Evolutionary conservation across 75 land plant genomes (phyloP), one percentile per base, ranked within the genome.

Genomic region (Isoetes taiwanensis): DNA sequence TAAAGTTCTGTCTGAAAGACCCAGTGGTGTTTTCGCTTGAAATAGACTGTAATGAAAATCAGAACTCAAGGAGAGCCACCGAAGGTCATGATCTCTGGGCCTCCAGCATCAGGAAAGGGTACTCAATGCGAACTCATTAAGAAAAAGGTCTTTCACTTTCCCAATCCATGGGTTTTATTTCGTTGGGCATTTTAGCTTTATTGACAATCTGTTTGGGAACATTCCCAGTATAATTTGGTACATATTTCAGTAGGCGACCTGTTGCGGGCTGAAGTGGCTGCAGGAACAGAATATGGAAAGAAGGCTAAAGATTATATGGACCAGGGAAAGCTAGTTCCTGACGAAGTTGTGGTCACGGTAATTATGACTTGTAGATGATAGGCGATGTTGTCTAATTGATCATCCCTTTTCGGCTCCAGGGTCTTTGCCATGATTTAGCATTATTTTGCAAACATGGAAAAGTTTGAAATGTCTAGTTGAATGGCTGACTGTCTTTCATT

Each of bases 221-320:
- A 46, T 29, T 46, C 11, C 52, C 84, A 90, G 96, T 86, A 72
- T 74, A 83, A 80, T 14, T 59, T 86, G 61, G 75, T 87, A 42
- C 96, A 90, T 64, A 75, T 90, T 57, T 83, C 96, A 12, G 71
- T 86, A 56, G 96, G 96, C 19, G 84, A 90, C 64, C 62, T 90
- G 26, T 58, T 90, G 43, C 55, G 96, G 54, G 86, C 91, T 46
- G 96, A 90, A 65, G 84, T 85, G 4, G 65, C 79, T n/a, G 55
- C 86, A 23, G 86, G 73, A 58, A 75, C 91, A 19, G 86, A 79
- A 56, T 71, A 70, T 56, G 96, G 96, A 34, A 73, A 72, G 33
- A 82, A 65, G 61, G 91, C 86, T 9, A 87, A 85, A 55, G 84
- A 85, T 28, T 90, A 58, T 38, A 90, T 90, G 91, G 74, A 74